Evolutionary conservation across 1,139 yeast genomes (phyloP).

Genomic region (Suhomyces maxii): DNA sequence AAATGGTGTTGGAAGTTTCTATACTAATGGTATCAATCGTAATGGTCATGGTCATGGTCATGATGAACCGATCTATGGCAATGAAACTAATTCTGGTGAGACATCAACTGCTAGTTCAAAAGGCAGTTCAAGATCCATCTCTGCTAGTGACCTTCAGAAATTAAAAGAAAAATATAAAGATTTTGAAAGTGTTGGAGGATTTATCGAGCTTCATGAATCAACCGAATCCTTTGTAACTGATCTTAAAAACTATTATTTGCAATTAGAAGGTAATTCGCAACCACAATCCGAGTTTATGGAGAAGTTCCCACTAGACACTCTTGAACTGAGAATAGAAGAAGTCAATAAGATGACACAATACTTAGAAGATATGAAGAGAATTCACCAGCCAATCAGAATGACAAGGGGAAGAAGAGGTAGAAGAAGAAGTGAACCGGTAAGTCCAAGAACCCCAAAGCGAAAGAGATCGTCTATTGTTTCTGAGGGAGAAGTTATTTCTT

Average conservation of each 20-base stretch:
- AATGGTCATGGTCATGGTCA: not conserved
- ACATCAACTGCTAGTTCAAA: too few relatives aligned
- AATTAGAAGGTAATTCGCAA: not conserved
- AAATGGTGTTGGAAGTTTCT: not conserved
- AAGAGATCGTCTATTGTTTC: not conserved
- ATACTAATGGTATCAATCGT: not conserved
- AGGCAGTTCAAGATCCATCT: not conserved
- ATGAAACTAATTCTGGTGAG: not conserved
- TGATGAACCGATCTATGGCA: too few relatives aligned
- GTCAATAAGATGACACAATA: not conserved
- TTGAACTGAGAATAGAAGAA: not conserved
- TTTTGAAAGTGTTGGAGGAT: not conserved
- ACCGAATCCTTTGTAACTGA: not conserved
- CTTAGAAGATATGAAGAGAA: not conserved
- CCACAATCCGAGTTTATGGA: not conserved
- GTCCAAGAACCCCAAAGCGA: not conserved
- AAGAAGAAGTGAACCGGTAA: not conserved
- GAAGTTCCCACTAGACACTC: not conserved
- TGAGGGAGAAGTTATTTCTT: slow-evolving; percentile 2
- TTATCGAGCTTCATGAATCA: not conserved
- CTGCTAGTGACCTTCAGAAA: not conserved
- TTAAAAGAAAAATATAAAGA: too few relatives aligned
- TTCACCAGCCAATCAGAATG: not conserved
- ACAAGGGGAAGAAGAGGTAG: not conserved
- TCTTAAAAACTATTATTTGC: not conserved